Base-by-base conservation (phyloP, 1,284 basidiomycete genomes). In the Erythrobasidium hasegawianum region DNA sequence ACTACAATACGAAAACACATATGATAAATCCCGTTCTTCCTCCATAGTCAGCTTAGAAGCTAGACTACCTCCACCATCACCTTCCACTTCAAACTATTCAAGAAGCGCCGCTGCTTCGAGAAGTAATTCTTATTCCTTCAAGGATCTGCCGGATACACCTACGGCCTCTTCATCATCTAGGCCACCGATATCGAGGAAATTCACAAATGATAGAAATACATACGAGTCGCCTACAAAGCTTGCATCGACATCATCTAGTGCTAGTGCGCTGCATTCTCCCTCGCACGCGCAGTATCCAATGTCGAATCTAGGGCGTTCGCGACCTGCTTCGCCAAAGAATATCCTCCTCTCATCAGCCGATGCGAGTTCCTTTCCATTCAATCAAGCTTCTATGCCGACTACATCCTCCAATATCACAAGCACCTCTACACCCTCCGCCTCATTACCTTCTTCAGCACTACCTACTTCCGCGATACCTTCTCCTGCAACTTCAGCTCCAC, bases 271-370 rank as follows among this genome's bases (percentile, higher is more conserved):
- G 8, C 50, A 22, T 4, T 53, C 50, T 4, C 50, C 50, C 16
- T 53, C 50, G 3, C 45, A 24, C 16, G 5, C 14, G n/a, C n/a
- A 24, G 8, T 47, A 18, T 24, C 26, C 26, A 2, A 24, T 56
- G n/a, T 65, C 62, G 2, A 65, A 65, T 29, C 33, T 65, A 22
- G 62, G 55, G 18, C 54, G 62, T 29, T 65, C 62, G 1, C 40
- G 62, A 22, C 62, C 62, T 29, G 18, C 49, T 27, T 65, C 62
- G 7, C 62, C 62, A 1, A 65, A 65, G 39, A 43, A 55, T 20
- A 65, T 58, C 5, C 26, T 38, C n/a, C 43, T 50, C 8, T 65
- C 62, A 1, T 29, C 11, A 56, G 18, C 14, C 13, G 16, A 18
- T 13, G 14, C 3, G n/a, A 14, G 20, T 41, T n/a, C 50, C 8